Evolutionary conservation across 306 rosid genomes (phyloP).

Genomic region (Dalbergia cultrata): DNA sequence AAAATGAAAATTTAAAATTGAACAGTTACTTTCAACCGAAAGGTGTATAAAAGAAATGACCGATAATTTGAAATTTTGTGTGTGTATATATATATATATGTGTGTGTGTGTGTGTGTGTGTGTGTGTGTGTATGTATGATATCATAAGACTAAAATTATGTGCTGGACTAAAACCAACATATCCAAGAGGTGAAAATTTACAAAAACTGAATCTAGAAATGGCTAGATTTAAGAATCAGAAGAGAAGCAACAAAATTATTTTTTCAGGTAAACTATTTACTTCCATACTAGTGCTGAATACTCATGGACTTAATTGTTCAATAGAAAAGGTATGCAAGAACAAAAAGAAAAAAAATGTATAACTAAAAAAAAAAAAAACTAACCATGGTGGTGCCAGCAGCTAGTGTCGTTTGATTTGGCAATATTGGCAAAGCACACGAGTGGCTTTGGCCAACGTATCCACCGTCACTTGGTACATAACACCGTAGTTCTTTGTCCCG

Average conservation of each 20-base stretch:
- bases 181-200: not conserved
- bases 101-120: too few relatives aligned
- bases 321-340: not conserved
- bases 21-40: too few relatives aligned
- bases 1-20: too few relatives aligned
- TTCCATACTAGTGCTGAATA: not conserved
- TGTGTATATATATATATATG: too few relatives aligned
- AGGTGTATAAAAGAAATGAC: too few relatives aligned
- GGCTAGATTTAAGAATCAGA: not conserved
- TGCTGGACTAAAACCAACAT: not conserved
- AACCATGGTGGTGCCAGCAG: not conserved
- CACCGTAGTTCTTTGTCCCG: slow-evolving; percentile 32
- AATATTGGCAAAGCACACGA: slow-evolving; percentile 48
- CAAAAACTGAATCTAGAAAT: not conserved
- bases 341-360: not conserved
- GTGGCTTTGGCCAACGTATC: slow-evolving; percentile 50
- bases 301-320: not conserved
- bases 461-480: slow-evolving; percentile 48
- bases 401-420: slow-evolving; percentile 35
- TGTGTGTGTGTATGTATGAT: not conserved
- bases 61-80: too few relatives aligned
- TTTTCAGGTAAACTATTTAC: not conserved
- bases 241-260: not conserved
- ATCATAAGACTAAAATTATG: not conserved
- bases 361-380: not conserved